A percentile compares a stretch with the other conserved stretches of the same genome.
These are phyloP conservation scores for Ganoderma sinense DNA, from an alignment of 1,284 basidiomycete species.

Conservation along the genomic window DNA sequence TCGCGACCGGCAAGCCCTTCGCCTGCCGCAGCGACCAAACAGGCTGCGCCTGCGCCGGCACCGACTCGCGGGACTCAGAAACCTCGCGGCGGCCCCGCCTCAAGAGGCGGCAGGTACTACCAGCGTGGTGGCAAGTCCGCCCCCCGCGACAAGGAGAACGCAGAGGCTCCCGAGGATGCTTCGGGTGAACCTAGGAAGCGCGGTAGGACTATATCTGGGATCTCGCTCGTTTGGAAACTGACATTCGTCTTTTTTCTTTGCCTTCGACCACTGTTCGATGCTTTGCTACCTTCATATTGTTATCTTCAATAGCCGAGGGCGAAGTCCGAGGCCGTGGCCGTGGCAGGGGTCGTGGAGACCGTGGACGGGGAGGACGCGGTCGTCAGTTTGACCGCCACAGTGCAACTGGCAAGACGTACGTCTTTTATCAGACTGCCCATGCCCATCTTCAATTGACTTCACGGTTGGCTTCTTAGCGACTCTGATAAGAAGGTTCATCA, in stretches of 20 bases:
- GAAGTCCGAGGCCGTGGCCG: slow-evolving; percentile 55
- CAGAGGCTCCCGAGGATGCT: slow-evolving; percentile 51
- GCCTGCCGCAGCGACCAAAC: slow-evolving; percentile 40
- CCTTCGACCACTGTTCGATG: slow-evolving; percentile 16
- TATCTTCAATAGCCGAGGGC: slow-evolving; percentile 53
- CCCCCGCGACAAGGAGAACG: slow-evolving; percentile 43
- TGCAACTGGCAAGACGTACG: slow-evolving; percentile 81
- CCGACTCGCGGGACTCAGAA: slow-evolving; percentile 45
- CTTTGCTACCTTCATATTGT: slow-evolving; percentile 6
- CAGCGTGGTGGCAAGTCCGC: slow-evolving; percentile 62
- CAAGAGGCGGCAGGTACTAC: slow-evolving; percentile 80
- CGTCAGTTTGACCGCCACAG: slow-evolving; percentile 85
- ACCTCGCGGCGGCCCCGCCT: slow-evolving; percentile 65
- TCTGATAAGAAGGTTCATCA: slow-evolving; percentile 92
- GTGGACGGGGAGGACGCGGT: slow-evolving; percentile 65
- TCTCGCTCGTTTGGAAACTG: slow-evolving; percentile 18
- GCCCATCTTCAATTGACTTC: background rate
- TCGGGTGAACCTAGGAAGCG: slow-evolving; percentile 57
- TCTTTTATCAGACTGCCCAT: slow-evolving; percentile 19
- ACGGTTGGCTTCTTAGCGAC: slow-evolving; percentile 60
- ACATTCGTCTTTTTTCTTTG: background rate
- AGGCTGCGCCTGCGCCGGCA: slow-evolving; percentile 51
- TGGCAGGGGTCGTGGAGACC: slow-evolving; percentile 55
- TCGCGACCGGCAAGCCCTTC: slow-evolving; percentile 53
- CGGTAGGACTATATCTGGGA: slow-evolving; percentile 48